Conservation (phyloP, 1,139 yeast genomes). For the Ogataea hybrid region DNA sequence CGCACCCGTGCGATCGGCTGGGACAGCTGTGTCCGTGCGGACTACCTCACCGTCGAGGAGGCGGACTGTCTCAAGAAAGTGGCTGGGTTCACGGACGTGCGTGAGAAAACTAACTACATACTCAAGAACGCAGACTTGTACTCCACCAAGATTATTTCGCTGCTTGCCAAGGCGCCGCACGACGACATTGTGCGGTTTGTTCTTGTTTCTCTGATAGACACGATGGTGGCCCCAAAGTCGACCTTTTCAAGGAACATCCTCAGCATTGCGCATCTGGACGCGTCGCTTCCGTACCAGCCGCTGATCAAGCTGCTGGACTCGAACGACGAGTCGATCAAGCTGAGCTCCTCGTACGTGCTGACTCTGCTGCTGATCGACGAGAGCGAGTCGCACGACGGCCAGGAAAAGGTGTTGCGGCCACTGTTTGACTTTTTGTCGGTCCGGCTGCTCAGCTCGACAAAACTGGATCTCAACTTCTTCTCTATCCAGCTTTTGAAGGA, state of each 20-base stretch:
- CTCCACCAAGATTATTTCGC: constrained; percentile 53
- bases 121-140: constrained; percentile 49
- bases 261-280: constrained; percentile 43
- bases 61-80: constrained; percentile 64
- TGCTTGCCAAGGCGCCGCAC: constrained; percentile 50
- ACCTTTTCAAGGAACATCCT: constrained; percentile 45
- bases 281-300: constrained; percentile 53
- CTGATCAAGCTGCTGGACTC: constrained; percentile 50
- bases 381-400: constrained; percentile 24
- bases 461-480: constrained; percentile 56
- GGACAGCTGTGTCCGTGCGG: constrained; percentile 86
- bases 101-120: constrained; percentile 39
- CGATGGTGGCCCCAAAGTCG: constrained; percentile 39
- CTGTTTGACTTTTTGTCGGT: constrained; percentile 44
- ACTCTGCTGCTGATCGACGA: constrained; percentile 38
- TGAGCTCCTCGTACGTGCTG: constrained; percentile 46
- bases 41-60: constrained; percentile 62
- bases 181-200: constrained; percentile 77
- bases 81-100: constrained; percentile 45
- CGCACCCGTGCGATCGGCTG: constrained; percentile 87
- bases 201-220: constrained; percentile 55
- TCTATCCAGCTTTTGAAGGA: constrained; percentile 68
- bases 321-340: constrained; percentile 45
- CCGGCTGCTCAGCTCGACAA: constrained; percentile 45
- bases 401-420: constrained; percentile 39